These are phyloP conservation scores for Rhizophora mangle DNA, from an alignment of 345 rosid genomes.

Conservation along the genomic window DNA sequence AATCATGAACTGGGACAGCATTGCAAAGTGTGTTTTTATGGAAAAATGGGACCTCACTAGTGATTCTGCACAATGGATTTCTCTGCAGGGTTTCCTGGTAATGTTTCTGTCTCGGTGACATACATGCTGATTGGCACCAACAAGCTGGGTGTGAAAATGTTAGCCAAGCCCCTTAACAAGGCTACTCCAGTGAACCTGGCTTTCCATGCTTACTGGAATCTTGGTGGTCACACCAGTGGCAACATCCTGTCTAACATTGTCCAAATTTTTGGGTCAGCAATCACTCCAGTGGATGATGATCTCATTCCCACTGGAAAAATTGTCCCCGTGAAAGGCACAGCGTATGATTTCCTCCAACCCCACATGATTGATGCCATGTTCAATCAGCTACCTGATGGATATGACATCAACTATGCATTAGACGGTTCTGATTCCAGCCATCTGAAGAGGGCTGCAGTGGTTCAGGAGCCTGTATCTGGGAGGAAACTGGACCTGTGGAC, in stretches of 20 bases:
- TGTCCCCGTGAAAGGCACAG: conserved; percentile 36
- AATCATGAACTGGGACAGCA: no score
- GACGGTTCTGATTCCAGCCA: conserved; percentile 31
- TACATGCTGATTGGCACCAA: conserved; percentile 51
- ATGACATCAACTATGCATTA: conserved; percentile 72
- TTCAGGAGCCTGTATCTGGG: conserved; percentile 49
- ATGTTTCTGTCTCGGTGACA: conserved; percentile 49
- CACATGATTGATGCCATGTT: conserved; percentile 46
- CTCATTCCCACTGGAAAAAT: conserved; percentile 81
- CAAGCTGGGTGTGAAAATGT: conserved; percentile 56
- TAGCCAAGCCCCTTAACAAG: conserved; percentile 49
- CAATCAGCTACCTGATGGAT: conserved; percentile 51
- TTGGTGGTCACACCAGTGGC: conserved; percentile 62
- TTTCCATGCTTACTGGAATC: conserved; percentile 82
- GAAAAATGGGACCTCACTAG: no score
- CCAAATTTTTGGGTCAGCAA: conserved; percentile 41
- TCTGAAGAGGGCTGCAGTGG: conserved; percentile 51
- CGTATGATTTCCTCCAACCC: conserved; percentile 59
- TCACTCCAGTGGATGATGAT: conserved; percentile 62
- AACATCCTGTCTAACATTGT: conserved; percentile 57
- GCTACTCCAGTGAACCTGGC: conserved; percentile 76
- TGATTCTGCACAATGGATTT: neutral
- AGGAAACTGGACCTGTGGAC: conserved; percentile 78
- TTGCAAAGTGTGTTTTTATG: no score
- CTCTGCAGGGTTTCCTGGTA: conserved; percentile 68